Conservation (phyloP, 1,139 yeast genomes). For the Casaregolazyma lundiana region DNA sequence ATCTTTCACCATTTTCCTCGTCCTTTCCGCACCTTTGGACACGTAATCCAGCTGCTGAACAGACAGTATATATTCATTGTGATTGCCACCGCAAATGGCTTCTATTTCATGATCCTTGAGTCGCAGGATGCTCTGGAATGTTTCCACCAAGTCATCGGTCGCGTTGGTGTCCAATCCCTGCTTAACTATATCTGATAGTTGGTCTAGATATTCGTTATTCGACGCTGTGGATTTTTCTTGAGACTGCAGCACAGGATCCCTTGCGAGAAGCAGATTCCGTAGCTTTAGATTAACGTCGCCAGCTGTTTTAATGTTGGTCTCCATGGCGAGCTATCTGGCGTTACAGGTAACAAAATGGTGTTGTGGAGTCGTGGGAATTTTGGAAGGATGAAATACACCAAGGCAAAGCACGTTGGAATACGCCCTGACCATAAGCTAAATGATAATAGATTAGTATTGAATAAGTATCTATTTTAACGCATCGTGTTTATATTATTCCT, state of each 20-base stretch:
- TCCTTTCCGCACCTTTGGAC: constrained; percentile 47
- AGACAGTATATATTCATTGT: constrained; percentile 47
- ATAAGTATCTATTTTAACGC: too few relatives aligned
- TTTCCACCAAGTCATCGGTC: constrained; percentile 52
- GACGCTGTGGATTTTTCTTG: constrained; percentile 33
- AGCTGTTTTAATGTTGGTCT: not conserved
- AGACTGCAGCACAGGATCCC: constrained; percentile 26
- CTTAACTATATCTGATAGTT: constrained; percentile 72
- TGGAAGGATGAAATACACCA: too few relatives aligned
- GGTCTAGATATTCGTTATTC: constrained; percentile 66
- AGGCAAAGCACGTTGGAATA: too few relatives aligned
- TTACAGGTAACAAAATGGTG: not conserved
- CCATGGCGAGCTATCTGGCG: not conserved
- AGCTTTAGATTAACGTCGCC: constrained; percentile 28
- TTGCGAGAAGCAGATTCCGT: constrained; percentile 28
- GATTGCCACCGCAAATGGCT: constrained; percentile 55
- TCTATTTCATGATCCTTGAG: constrained; percentile 64
- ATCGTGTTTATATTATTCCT: too few relatives aligned
- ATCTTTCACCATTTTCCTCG: constrained; percentile 49
- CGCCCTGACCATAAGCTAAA: too few relatives aligned
- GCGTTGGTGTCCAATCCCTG: constrained; percentile 57
- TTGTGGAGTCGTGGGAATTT: not conserved
- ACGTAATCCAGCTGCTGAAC: constrained; percentile 57
- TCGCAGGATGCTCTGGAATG: constrained; percentile 53
- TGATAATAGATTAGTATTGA: too few relatives aligned